Base-by-base conservation (phyloP, 108 stramenopile genomes). In the Cylindrotheca closterium region DNA sequence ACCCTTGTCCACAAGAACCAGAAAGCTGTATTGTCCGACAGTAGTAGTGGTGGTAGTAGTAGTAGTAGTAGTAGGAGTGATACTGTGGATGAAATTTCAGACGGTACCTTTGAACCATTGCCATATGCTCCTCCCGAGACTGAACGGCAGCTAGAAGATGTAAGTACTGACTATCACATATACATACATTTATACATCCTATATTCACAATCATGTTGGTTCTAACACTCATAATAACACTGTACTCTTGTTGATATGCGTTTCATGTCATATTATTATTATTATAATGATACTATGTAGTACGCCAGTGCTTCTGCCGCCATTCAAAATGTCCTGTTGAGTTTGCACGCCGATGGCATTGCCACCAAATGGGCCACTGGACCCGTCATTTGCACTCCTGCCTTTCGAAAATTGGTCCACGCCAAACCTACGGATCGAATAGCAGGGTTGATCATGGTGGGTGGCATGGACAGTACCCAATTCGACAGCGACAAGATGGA, bases 221-320 rank as follows among this genome's bases (percentile, higher is more conserved):
- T 17, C 17, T 8, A 45, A 7, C 42, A 7, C 15, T 7, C 15
- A 15, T 12, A 45, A 45, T 45, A 15, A 12, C 15, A 12, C 15
- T 45, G 42, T 45, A 7, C n/a, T n/a, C n/a, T n/a, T n/a, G n/a
- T n/a, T n/a, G n/a, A n/a, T n/a, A n/a, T n/a, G n/a, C n/a, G n/a
- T n/a, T n/a, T n/a, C n/a, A n/a, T n/a, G n/a, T n/a, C n/a, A n/a
- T n/a, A n/a, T n/a, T n/a, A n/a, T n/a, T n/a, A n/a, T n/a, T n/a
- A n/a, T n/a, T n/a, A n/a, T n/a, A n/a, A n/a, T n/a, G n/a, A n/a
- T n/a, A n/a, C n/a, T n/a, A n/a, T n/a, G 15, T 19, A 78, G 69
- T 89, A 88, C 49, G 92, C 86, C 8, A 60, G 84, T 1, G 60
- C 88, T 8, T 89, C 81, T 65, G 86, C 92, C 18, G 85, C 86